Evolutionary conservation across 108 stramenopile species (phyloP), one percentile per base, ranked within the genome.

Genomic region (Cyclotella baltica): DNA sequence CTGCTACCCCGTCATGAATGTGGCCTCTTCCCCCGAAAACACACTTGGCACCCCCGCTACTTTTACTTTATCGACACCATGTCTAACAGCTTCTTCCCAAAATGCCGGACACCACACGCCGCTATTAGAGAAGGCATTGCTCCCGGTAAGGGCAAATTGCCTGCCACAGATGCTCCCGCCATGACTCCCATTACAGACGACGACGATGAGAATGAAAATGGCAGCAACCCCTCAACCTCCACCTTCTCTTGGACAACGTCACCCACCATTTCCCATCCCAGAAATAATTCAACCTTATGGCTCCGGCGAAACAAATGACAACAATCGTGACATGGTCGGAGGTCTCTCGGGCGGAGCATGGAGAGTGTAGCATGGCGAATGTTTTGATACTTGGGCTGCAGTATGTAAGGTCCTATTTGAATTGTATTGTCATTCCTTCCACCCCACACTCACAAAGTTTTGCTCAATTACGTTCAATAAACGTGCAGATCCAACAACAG

Each of bases 401-500:
- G n/a, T n/a, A n/a, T n/a, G n/a, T n/a, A n/a, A n/a, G n/a, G n/a
- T n/a, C n/a, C n/a, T n/a, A n/a, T n/a, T n/a, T n/a, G n/a, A n/a
- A n/a, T n/a, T n/a, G n/a, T n/a, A n/a, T n/a, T n/a, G n/a, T n/a
- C n/a, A n/a, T n/a, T n/a, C n/a, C n/a, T n/a, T n/a, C n/a, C n/a
- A n/a, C n/a, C n/a, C n/a, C n/a, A n/a, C n/a, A n/a, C n/a, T n/a
- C n/a, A n/a, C n/a, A n/a, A n/a, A n/a, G n/a, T n/a, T n/a, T n/a
- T n/a, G n/a, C n/a, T n/a, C n/a, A n/a, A n/a, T n/a, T n/a, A n/a
- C n/a, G n/a, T n/a, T n/a, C n/a, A n/a, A n/a, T n/a, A n/a, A n/a
- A n/a, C n/a, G 85, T 70, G 81, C 72, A 18, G 23, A 85, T 51
- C 82, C 78, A 10, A 74, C 23, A 43, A 59, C 51, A 18, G 47